Base-by-base conservation (phyloP, 2,329 filamentous ascomycete species). In the Zasmidium citrigriseum region DNA sequence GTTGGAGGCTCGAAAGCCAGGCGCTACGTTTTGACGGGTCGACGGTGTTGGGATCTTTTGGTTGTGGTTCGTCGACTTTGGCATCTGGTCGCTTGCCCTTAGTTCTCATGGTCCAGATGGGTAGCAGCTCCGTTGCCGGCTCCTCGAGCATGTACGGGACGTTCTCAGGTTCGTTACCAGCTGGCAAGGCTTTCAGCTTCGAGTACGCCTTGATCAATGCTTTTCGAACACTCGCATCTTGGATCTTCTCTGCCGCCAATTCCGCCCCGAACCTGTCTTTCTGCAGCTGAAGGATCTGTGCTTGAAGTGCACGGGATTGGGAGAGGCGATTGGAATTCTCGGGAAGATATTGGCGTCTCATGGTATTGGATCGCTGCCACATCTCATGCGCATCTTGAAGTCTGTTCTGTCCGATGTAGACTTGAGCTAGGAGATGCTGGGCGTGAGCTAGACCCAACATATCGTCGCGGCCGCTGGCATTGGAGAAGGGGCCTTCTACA, bases 41-140 rank as follows among this genome's bases (percentile, higher is more conserved):
- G 11, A 20, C 18, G 4, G 20, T 21, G 50, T 38, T 5, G 3
- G 49, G 49, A 16, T 46, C n/a, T 51, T 51, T 23, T 16, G 22
- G 50, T 22, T 45, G 44, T 25, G 55, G 41, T 22, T 52, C 45
- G 4, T 22, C 14, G 11, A 44, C 21, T n/a, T n/a, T n/a, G n/a
- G n/a, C n/a, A n/a, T n/a, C n/a, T 12, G 48, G 47, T 11, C 16
- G 45, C 4, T 52, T 41, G 24, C 23, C 44, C 24, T 18, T 55
- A n/a, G 47, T 27, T 7, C 4, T 53, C 57, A 59, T 59, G 2
- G 20, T 24, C 57, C 57, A 59, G 23, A 59, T 50, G n/a, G 57
- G 57, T 16, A 59, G 46, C 20, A 59, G 24, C 44, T 59, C 51
- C 11, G 38, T 52, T 18, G 52, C 57, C 1, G 34, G 45, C 16